Evolutionary conservation across 371 early-diverging fungal genomes (phyloP).

Genomic region (Apophysomyces trapeziformis): DNA sequence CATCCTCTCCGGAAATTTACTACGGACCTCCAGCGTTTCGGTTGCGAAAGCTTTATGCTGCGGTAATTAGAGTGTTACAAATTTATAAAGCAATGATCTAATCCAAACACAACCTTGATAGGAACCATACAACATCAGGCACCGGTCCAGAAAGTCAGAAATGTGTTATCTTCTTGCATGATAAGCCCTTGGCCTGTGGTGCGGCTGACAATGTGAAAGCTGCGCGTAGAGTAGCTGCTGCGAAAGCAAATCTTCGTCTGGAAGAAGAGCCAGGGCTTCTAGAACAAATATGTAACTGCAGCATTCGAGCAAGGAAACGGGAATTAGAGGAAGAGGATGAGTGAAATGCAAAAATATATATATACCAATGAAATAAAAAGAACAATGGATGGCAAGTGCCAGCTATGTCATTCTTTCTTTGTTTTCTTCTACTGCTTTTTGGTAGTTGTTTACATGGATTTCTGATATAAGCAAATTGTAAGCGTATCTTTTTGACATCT

Average conservation of each 20-base stretch:
- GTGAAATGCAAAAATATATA: too few relatives aligned
- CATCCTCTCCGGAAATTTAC: conserved; percentile 59
- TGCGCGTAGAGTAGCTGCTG: conserved; percentile 57
- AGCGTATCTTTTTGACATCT: too few relatives aligned
- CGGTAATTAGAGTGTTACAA: conserved; percentile 28
- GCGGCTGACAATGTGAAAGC: conserved; percentile 52
- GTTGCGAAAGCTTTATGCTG: conserved; percentile 53
- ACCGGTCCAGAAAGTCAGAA: conserved; percentile 38
- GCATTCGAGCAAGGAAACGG: neutral
- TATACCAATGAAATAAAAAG: too few relatives aligned
- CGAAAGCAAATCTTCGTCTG: conserved; percentile 37
- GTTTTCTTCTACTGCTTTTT: too few relatives aligned
- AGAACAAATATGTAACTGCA: conserved; percentile 41
- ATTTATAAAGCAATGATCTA: too few relatives aligned
- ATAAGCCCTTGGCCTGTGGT: conserved; percentile 43
- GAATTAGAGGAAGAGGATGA: neutral
- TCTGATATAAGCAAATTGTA: too few relatives aligned
- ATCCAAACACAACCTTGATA: conserved; percentile 13
- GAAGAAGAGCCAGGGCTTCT: conserved; percentile 44
- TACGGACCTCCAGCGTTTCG: conserved; percentile 45
- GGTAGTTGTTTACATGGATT: too few relatives aligned
- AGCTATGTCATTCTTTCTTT: too few relatives aligned
- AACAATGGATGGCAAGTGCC: too few relatives aligned
- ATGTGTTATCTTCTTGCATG: conserved; percentile 59
- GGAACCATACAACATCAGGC: conserved; percentile 42